Conservation (phyloP, 177 flowering plant genomes). For the Vitis hybrid region DNA sequence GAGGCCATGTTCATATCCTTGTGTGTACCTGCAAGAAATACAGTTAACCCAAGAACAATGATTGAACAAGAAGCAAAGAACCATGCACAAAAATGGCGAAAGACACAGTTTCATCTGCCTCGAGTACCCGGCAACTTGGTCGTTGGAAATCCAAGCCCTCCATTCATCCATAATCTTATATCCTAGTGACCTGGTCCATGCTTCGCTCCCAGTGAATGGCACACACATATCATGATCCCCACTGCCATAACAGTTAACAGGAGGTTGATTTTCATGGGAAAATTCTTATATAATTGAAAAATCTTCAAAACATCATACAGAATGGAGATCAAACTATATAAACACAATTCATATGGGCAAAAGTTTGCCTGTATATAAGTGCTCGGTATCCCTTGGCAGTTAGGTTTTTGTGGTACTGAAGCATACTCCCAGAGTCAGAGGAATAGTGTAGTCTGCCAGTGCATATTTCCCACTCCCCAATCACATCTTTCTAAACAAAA, state of each 20-base stretch:
- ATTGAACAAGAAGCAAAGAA: background rate
- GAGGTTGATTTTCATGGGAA: too few species aligned
- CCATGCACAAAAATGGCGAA: background rate
- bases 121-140: slow-evolving; percentile 49
- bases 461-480: slow-evolving; percentile 36
- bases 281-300: too few species aligned
- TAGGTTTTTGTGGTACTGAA: slow-evolving; percentile 32
- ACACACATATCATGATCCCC: slow-evolving; percentile 68
- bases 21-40: slow-evolving; percentile 40
- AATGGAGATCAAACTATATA: too few species aligned
- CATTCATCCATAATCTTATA: slow-evolving; percentile 39
- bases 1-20: slow-evolving; percentile 50
- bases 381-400: slow-evolving; percentile 31
- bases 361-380: slow-evolving; percentile 37
- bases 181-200: slow-evolving; percentile 55
- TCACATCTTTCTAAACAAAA: background rate
- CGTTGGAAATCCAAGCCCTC: slow-evolving; percentile 46
- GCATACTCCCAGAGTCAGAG: slow-evolving; percentile 36
- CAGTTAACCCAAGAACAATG: background rate
- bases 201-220: slow-evolving; percentile 50
- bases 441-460: slow-evolving; percentile 4
- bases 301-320: too few species aligned
- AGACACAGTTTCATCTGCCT: background rate
- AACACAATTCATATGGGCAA: background rate
- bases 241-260: slow-evolving; percentile 23